phyloP scores from a whole-genome alignment of 495 filamentous ascomycete species.

The Daldinia decipiens region DNA sequence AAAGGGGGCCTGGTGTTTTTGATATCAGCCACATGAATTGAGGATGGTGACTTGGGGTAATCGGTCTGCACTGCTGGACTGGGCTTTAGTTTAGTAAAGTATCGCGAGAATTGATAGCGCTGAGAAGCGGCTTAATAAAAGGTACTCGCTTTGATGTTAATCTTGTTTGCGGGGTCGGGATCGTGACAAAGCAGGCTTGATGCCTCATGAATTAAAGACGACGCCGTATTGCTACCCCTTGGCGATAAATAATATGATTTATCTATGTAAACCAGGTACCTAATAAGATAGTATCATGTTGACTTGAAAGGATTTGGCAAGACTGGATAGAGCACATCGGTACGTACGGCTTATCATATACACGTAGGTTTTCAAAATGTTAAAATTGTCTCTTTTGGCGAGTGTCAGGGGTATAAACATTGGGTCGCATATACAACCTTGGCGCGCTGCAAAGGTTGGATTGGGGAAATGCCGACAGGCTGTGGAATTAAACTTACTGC shows the following conservation, averaged over 20 bases:
- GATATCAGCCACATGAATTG: no score
- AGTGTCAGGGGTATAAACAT: conserved; percentile 5
- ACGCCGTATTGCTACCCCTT: not conserved
- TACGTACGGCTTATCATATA: not conserved
- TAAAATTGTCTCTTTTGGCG: not conserved
- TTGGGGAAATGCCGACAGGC: conserved; percentile 22
- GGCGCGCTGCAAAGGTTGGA: conserved; percentile 22
- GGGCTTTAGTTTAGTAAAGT: no score
- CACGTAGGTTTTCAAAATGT: not conserved
- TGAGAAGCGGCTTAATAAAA: no score
- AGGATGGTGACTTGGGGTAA: no score
- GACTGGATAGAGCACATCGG: not conserved
- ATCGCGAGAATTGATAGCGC: no score
- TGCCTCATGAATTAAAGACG: not conserved
- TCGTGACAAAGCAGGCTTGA: not conserved
- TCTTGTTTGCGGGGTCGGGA: conserved; percentile 24
- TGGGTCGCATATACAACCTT: conserved; percentile 17
- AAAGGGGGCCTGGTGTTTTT: no score
- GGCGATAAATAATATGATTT: not conserved
- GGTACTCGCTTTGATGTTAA: no score
- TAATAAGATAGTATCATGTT: not conserved
- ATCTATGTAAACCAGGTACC: not conserved
- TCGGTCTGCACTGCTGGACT: no score
- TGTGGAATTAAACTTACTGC: conserved; percentile 30
- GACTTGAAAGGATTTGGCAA: not conserved